A percentile compares a stretch with the other conserved stretches of the same genome.
Conservation (phyloP, 2,329 filamentous ascomycete species). For the Trichoderma gracile region DNA sequence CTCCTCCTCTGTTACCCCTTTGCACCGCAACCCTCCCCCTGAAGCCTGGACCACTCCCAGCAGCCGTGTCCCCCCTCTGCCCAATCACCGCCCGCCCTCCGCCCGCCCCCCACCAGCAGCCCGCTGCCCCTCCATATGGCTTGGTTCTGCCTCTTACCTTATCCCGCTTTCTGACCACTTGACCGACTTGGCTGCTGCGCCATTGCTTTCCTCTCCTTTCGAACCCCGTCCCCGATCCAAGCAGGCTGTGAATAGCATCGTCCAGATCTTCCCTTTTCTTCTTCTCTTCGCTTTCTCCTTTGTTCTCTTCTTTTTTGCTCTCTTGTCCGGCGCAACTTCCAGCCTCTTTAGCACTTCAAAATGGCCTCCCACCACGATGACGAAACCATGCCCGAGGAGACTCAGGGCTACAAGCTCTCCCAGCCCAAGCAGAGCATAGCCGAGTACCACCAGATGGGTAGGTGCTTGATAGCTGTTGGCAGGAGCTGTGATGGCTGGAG, state of each 20-base stretch:
- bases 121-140: conserved; percentile 26
- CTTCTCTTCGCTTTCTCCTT: not conserved
- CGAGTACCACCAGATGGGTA: conserved; percentile 92
- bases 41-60: too few relatives aligned
- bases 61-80: too few relatives aligned
- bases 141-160: not conserved
- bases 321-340: not conserved
- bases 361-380: conserved; percentile 71
- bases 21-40: not conserved
- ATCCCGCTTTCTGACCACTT: conserved; percentile 18
- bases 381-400: conserved; percentile 82
- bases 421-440: conserved; percentile 96
- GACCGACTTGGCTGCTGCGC: conserved; percentile 20
- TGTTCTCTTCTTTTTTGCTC: conserved; percentile 19
- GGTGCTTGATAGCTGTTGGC: conserved; percentile 37
- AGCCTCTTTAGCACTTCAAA: conserved; percentile 31
- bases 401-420: conserved; percentile 95
- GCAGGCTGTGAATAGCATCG: conserved; percentile 8
- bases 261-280: not conserved
- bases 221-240: conserved; percentile 11
- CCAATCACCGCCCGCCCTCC: conserved; percentile 23
- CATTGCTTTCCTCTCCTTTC: conserved; percentile 17
- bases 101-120: conserved; percentile 22
- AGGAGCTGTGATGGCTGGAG: not conserved
- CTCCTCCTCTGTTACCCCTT: conserved; percentile 1